Evolutionary conservation across 78 protist species (phyloP).

Genomic region (Dictyostelium capitatum): DNA sequence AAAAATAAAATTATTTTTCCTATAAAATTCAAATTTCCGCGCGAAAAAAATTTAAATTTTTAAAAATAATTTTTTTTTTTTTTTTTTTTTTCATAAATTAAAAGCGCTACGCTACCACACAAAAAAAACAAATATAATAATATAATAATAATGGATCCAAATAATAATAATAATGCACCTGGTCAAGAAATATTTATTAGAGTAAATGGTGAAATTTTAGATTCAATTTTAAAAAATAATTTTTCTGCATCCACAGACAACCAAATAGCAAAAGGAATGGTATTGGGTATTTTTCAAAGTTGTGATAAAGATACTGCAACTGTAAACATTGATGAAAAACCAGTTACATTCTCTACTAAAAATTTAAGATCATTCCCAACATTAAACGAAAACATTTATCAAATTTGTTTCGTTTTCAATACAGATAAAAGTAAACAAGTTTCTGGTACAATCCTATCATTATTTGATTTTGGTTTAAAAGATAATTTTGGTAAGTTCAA

Average conservation of each 20-base stretch:
- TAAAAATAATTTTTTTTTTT: too few relatives aligned
- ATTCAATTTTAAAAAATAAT: neutral
- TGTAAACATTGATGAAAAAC: neutral
- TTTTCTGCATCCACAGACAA: neutral
- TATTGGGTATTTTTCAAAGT: neutral
- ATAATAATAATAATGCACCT: neutral
- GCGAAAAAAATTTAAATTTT: too few relatives aligned
- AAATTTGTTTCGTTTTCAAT: neutral
- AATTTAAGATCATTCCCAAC: neutral
- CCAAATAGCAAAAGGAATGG: neutral
- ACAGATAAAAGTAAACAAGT: neutral
- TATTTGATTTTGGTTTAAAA: neutral
- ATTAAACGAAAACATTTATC: neutral
- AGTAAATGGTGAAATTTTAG: constrained; percentile 5
- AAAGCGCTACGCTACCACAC: too few relatives aligned
- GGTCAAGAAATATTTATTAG: neutral
- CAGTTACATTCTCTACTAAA: neutral
- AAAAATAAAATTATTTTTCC: too few relatives aligned
- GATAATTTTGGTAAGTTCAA: neutral
- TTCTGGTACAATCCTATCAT: neutral
- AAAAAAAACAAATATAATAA: too few relatives aligned
- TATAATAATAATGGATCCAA: too few relatives aligned
- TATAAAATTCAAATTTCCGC: too few relatives aligned
- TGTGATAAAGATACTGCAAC: neutral
- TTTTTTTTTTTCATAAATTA: too few relatives aligned